Conservation (phyloP, 208 protist genomes). For the Lotmaria passim region DNA sequence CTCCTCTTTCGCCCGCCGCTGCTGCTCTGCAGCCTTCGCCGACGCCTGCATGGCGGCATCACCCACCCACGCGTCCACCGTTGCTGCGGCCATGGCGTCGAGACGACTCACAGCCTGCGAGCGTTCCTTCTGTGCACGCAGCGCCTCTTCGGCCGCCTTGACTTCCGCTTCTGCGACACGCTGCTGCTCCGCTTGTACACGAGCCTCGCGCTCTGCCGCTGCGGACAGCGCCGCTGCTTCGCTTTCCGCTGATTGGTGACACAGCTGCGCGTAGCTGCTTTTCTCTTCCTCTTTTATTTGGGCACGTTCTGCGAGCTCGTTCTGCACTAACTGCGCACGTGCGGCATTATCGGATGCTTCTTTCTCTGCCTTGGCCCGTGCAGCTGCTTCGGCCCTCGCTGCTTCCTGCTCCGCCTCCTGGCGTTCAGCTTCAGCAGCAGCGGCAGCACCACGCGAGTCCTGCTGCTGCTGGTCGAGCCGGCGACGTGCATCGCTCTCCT, state of each 20-base stretch:
- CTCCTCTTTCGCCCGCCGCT: conserved; percentile 6
- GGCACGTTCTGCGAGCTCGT: background rate
- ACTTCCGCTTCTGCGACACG: background rate
- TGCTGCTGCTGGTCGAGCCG: background rate
- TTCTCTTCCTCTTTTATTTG: background rate
- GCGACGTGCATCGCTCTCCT: background rate
- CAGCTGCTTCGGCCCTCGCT: conserved; percentile 1
- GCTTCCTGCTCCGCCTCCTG: background rate
- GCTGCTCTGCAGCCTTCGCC: background rate
- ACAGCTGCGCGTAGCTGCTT: background rate
- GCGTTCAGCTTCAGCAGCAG: background rate
- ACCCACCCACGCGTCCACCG: background rate
- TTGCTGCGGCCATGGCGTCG: background rate
- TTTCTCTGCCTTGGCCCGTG: background rate
- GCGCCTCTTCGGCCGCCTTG: background rate
- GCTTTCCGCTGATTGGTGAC: background rate
- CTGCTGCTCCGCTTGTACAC: background rate
- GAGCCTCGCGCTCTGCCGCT: background rate
- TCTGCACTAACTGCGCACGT: background rate
- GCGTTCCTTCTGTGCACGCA: background rate
- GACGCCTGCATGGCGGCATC: background rate
- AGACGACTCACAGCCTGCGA: background rate
- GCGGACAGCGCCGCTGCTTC: background rate
- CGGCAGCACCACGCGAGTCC: background rate
- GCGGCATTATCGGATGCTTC: background rate